Percentiles rank a stretch among this genome's conserved stretches.
Conservation (phyloP, 345 rosid species). For the Lepidium africanum region DNA sequence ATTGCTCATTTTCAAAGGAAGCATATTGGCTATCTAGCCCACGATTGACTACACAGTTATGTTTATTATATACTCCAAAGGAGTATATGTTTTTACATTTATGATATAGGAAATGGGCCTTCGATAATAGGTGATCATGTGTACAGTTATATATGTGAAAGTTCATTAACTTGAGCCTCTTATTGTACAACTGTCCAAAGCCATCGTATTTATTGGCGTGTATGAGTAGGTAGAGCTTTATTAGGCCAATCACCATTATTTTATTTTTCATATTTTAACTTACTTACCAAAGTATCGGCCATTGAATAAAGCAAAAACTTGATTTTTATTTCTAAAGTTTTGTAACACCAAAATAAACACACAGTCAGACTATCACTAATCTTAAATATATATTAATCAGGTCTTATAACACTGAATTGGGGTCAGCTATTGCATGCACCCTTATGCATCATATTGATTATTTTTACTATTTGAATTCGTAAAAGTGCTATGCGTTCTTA, state of each 20-base stretch:
- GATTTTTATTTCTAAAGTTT: not conserved
- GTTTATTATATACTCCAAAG: not conserved
- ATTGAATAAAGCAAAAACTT: not conserved
- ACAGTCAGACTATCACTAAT: no score
- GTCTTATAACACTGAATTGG: not conserved
- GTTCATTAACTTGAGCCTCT: not conserved
- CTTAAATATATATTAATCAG: not conserved
- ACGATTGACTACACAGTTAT: not conserved
- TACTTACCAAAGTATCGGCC: not conserved
- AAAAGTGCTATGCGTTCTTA: not conserved
- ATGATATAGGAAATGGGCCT: not conserved
- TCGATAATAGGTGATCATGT: not conserved
- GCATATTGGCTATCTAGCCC: not conserved
- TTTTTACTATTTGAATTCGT: not conserved
- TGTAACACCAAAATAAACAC: no score
- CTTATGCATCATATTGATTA: no score
- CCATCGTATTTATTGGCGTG: slow-evolving; percentile 14
- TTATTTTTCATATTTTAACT: not conserved
- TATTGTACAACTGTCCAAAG: slow-evolving; percentile 22
- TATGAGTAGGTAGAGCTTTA: slow-evolving; percentile 22
- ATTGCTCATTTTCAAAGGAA: not conserved
- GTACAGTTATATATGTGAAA: no score
- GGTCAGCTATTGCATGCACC: no score
- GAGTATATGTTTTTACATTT: no score
- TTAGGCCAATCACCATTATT: not conserved